Base-by-base conservation (phyloP, 2,329 filamentous ascomycete species). In the Alternaria rosae region DNA sequence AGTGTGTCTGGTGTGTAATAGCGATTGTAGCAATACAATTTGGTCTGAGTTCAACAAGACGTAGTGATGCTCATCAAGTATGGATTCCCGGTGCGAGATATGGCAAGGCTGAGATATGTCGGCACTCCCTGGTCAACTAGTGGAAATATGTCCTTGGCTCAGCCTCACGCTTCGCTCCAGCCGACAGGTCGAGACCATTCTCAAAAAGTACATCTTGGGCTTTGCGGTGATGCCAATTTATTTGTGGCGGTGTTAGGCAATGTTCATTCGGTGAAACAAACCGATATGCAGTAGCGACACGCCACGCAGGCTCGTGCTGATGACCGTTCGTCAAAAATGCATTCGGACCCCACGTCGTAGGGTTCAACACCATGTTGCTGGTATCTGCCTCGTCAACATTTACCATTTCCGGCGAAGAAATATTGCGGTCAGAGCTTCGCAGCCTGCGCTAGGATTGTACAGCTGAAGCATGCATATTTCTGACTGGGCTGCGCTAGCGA, bases 21-120 rank as follows among this genome's bases (percentile, higher is more conserved):
- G 2, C 7, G 17, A 4, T 5, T 10, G 4, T 12, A 4, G 1
- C 1, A 12, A 5, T 1, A 10, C 2, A 2, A 11, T 3, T 32
- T 30, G 9, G 4, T 4, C 4, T 15, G 15, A 6, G 3, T 5
- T 48, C 26, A 2, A 3, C 2, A 30, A 15, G 0, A 10, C 5
- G 28, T 17, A 21, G 2, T 20, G 25, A 12, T 20, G 25, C 3
- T 15, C 2, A 3, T 3, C 2, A 17, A 3, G 6, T 30, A 5
- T 30, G 1, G 7, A 3, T 0, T 21, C 1, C 17, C 1, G 6
- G 28, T 20, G n/a, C 28, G 3, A 17, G 20, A 21, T 2, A n/a
- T 6, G 11, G 4, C 11, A 20, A 32, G 45, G 45, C 26, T 13
- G 26, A 32, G 45, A n/a, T 32, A 13, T 20, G 26, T 9, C 30